Percentiles rank a stretch among this genome's conserved stretches.
Conservation (phyloP, 495 filamentous ascomycete species). For the Glonium stellatum region DNA sequence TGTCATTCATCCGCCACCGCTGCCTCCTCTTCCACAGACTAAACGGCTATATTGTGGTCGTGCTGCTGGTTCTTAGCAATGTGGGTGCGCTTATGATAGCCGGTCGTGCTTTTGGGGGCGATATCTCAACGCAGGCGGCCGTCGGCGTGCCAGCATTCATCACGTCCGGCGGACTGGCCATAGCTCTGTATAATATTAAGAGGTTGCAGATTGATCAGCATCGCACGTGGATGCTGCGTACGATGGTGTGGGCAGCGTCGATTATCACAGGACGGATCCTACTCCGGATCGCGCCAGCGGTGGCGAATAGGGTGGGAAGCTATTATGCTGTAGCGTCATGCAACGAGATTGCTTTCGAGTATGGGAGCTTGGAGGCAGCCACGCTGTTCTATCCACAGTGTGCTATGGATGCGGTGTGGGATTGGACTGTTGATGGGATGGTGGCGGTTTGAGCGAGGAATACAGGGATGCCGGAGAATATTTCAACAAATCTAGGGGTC, state of each 20-base stretch:
- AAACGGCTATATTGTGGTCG: conserved; percentile 44
- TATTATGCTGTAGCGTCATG: conserved; percentile 39
- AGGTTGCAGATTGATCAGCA: conserved; percentile 50
- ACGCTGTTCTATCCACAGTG: conserved; percentile 39
- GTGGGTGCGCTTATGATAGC: conserved; percentile 42
- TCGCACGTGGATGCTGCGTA: conserved; percentile 50
- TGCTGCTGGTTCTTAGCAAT: conserved; percentile 38
- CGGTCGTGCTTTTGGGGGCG: conserved; percentile 42
- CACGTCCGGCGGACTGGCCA: conserved; percentile 30
- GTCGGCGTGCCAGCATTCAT: conserved; percentile 37
- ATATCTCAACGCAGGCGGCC: conserved; percentile 36
- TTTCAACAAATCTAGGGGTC: conserved; percentile 36
- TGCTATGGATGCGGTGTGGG: conserved; percentile 13
- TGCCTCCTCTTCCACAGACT: conserved; percentile 45
- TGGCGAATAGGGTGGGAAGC: conserved; percentile 31
- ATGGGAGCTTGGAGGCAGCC: conserved; percentile 22
- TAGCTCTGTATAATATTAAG: conserved; percentile 47
- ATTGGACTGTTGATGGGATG: conserved; percentile 24
- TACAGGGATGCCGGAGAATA: conserved; percentile 25
- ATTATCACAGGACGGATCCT: conserved; percentile 46
- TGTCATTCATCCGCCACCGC: conserved; percentile 45
- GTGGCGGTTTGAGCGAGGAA: conserved; percentile 32
- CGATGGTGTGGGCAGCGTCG: conserved; percentile 41
- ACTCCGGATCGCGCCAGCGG: conserved; percentile 34
- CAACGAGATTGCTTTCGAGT: conserved; percentile 38